Percentiles rank a stretch among this genome's conserved stretches.
Conservation (phyloP, 306 rosid genomes). For the Lathyrus oleraceus region DNA sequence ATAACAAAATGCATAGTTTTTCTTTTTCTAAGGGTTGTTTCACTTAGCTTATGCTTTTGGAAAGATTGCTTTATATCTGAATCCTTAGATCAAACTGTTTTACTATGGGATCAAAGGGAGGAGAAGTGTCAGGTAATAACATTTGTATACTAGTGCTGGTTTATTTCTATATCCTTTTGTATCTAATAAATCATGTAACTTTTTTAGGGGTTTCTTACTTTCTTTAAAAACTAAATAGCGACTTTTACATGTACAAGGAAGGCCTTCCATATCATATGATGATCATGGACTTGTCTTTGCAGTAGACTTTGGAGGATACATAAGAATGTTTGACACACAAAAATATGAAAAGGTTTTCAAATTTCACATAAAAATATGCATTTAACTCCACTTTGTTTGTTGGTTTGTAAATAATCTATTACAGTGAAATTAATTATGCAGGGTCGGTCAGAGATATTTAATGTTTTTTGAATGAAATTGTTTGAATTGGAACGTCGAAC, state of each 20-base stretch:
- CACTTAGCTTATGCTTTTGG: constrained; percentile 85
- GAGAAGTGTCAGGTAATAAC: constrained; percentile 84
- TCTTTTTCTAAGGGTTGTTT: constrained; percentile 75
- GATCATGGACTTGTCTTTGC: no score
- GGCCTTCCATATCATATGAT: constrained; percentile 78
- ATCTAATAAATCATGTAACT: constrained; percentile 29
- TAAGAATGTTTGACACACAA: no score
- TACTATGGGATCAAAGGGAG: constrained; percentile 94
- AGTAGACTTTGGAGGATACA: no score
- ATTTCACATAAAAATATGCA: no score
- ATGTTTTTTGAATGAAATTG: no score
- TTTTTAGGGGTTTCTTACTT: constrained; percentile 33
- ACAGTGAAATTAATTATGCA: no score
- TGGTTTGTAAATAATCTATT: no score
- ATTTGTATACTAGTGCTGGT: background rate
- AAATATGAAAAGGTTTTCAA: no score
- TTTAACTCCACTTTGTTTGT: no score
- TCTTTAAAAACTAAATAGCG: constrained; percentile 53
- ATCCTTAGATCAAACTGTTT: constrained; percentile 85
- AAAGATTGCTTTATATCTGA: constrained; percentile 91
- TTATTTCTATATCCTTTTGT: constrained; percentile 26
- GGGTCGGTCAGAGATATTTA: no score
- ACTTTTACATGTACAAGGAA: constrained; percentile 89
- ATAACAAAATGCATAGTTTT: constrained; percentile 7
- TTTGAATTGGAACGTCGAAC: no score